A percentile compares a stretch with the other conserved stretches of the same genome.
Evolutionary conservation across 1,139 yeast genomes (phyloP).

Genomic region (Casaregolazyma lundiana): DNA sequence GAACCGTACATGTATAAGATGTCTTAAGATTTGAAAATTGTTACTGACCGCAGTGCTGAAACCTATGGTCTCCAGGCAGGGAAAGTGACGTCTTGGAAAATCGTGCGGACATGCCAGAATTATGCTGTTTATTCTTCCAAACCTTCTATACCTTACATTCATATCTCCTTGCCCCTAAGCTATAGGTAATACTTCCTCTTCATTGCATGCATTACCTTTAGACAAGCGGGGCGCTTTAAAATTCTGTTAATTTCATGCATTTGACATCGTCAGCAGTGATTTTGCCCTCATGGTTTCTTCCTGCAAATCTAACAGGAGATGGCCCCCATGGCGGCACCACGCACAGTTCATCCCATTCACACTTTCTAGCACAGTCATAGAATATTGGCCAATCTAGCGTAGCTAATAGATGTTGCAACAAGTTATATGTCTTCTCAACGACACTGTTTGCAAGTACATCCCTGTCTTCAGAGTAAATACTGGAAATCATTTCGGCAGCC

Average conservation of each 20-base stretch:
- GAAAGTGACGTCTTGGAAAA: neutral
- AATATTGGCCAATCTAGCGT: conserved; percentile 42
- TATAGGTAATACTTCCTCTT: too few relatives aligned
- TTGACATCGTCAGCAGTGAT: neutral
- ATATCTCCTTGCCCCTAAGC: too few relatives aligned
- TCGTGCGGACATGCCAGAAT: neutral
- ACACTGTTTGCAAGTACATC: neutral
- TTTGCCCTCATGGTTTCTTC: neutral
- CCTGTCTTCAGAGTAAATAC: neutral
- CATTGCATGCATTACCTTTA: too few relatives aligned
- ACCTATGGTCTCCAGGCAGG: conserved; percentile 37
- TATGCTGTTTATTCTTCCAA: neutral
- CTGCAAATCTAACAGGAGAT: conserved; percentile 11
- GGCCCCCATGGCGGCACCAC: conserved; percentile 60
- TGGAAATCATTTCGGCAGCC: neutral
- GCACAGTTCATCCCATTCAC: conserved; percentile 46
- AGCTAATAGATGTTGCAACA: conserved; percentile 24
- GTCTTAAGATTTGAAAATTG: conserved; percentile 45
- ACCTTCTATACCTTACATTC: too few relatives aligned
- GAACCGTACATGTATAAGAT: conserved; percentile 19
- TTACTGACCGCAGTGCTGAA: conserved; percentile 48
- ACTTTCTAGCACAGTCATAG: conserved; percentile 39
- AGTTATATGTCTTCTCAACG: conserved; percentile 17
- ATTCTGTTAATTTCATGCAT: neutral
- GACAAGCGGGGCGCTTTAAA: too few relatives aligned